Evolutionary conservation across 2,329 filamentous ascomycete genomes (phyloP), one percentile per base, ranked within the genome.

Genomic region (Parastagonospora nodorum): DNA sequence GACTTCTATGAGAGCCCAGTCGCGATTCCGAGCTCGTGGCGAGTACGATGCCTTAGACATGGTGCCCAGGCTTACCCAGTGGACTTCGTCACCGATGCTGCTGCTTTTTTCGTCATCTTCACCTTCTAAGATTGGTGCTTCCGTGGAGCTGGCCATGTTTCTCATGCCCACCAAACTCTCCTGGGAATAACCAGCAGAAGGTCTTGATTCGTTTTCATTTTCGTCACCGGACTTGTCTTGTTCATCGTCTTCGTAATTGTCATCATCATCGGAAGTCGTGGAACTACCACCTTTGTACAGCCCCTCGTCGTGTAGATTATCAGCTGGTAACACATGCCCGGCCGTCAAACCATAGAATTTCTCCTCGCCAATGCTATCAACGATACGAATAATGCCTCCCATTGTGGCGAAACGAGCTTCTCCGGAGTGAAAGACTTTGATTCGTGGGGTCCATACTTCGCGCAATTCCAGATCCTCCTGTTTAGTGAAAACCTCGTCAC

Each of bases 311-410:
- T 9, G 15, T 2, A 28, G 8, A 8, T 19, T 24, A n/a, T 43
- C 37, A 15, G 27, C 8, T 9, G 42, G 27, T 2, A 45, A 15
- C 2, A 38, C 27, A 14, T 51, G 49, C 1, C 43, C 49, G n/a
- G 39, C 44, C 11, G 49, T 51, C 32, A 51, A 36, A 7, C 49
- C 49, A 19, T 43, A 43, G 19, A 42, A 27, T 12, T 39, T 15
- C 11, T 10, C 19, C 8, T 10, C n/a, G n/a, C 42, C 44, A 32
- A 38, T 5, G 7, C 33, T 9, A n/a, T 43, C 16, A n/a, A 40
- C 8, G 11, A 41, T 33, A 19, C 28, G 11, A 5, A 51, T 10
- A 15, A 43, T 24, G 14, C 44, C 42, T 1, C 49, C 49, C 39
- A 44, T 46, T 1, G 39, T 47, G 19, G 49, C 49, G 19, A 39